These are phyloP conservation scores for Scheffersomyces titani DNA, from an alignment of 1,139 yeast species.

Conservation along the genomic window DNA sequence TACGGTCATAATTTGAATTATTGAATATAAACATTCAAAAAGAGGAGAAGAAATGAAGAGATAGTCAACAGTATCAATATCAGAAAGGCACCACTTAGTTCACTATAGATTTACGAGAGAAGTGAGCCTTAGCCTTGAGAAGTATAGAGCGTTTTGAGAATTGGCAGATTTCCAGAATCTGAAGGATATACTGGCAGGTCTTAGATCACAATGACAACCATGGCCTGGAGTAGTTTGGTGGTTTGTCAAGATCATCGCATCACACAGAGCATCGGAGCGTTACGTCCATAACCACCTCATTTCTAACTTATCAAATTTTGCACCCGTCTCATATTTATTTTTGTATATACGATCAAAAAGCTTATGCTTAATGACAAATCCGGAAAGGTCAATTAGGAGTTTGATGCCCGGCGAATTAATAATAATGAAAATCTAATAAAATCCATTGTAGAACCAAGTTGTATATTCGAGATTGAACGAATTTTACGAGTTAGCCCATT, in stretches of 20 bases:
- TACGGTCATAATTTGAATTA: neutral
- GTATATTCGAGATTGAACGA: neutral
- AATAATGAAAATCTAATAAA: neutral
- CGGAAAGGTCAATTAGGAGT: neutral
- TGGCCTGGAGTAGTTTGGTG: neutral
- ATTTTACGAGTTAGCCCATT: neutral
- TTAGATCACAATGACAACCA: neutral
- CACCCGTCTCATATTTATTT: neutral
- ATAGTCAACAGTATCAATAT: no score
- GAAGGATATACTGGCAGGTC: neutral
- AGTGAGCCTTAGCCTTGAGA: no score
- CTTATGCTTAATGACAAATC: neutral
- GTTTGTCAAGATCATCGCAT: neutral
- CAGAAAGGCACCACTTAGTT: neutral
- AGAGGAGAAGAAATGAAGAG: no score
- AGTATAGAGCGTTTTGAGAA: no score
- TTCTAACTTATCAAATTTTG: neutral
- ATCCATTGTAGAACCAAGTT: neutral
- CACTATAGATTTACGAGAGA: neutral
- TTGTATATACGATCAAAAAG: neutral
- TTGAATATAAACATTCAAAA: neutral
- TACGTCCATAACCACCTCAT: neutral
- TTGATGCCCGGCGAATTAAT: neutral
- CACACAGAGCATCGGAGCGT: neutral
- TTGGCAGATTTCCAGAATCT: no score